Percentiles rank a stretch among this genome's conserved stretches.
Conservation (phyloP, 345 rosid genomes). For the Moringa oleifera region DNA sequence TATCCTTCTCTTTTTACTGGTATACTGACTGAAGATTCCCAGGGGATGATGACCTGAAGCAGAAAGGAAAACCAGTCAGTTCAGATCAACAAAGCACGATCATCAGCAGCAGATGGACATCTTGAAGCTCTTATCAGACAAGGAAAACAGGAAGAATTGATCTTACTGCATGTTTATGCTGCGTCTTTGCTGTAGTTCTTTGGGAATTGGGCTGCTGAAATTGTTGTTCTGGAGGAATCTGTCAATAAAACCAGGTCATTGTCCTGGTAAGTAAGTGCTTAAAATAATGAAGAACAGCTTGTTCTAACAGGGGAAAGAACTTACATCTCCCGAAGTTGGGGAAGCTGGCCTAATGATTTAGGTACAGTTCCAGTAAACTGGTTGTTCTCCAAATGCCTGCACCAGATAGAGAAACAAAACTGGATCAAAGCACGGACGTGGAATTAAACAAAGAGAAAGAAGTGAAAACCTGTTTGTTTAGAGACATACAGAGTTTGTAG, state of each 20-base stretch:
- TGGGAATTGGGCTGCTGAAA: slow-evolving; percentile 55
- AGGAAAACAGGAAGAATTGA: neutral
- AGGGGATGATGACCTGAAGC: slow-evolving; percentile 52
- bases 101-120: neutral
- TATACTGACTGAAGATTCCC: slow-evolving; percentile 29
- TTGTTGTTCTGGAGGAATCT: slow-evolving; percentile 70
- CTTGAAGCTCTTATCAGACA: neutral
- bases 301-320: slow-evolving; percentile 2
- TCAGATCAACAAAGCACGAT: slow-evolving; percentile 1
- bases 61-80: slow-evolving; percentile 7
- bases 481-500: slow-evolving; percentile 62
- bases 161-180: slow-evolving; percentile 58
- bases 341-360: slow-evolving; percentile 48
- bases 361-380: slow-evolving; percentile 64
- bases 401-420: slow-evolving; percentile 13
- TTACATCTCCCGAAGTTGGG: slow-evolving; percentile 52
- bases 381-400: slow-evolving; percentile 79
- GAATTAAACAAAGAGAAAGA: slow-evolving; percentile 7
- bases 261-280: slow-evolving; percentile 9
- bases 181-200: slow-evolving; percentile 26
- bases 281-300: slow-evolving; percentile 1
- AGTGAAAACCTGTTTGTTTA: neutral
- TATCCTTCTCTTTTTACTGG: slow-evolving; percentile 11
- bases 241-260: slow-evolving; percentile 21
- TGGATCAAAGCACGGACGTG: slow-evolving; percentile 3